Evolutionary conservation across 2,329 filamentous ascomycete genomes (phyloP).

Genomic region (Fusarium irregulare): DNA sequence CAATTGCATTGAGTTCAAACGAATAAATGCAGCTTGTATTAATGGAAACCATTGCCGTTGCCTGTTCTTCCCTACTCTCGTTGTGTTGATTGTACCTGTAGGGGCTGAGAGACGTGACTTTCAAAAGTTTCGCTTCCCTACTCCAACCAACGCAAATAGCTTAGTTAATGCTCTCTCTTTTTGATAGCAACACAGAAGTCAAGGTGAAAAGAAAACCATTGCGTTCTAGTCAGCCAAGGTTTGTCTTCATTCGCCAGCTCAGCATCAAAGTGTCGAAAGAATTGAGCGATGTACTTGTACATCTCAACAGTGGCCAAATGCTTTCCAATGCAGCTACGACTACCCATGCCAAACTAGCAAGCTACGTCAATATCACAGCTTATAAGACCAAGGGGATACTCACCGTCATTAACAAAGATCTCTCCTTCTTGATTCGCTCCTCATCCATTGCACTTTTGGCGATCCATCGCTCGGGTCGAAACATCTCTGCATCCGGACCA

Average conservation of each 20-base stretch:
- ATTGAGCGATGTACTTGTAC: conserved; percentile 23
- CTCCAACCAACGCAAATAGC: too few species aligned
- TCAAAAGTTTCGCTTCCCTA: too few species aligned
- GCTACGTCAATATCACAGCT: neutral
- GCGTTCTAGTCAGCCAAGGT: conserved; percentile 1
- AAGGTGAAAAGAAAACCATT: conserved; percentile 16
- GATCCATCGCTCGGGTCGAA: conserved; percentile 22
- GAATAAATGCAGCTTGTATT: too few species aligned
- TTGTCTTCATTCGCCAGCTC: neutral
- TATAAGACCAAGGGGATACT: neutral
- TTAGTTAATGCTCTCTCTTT: neutral
- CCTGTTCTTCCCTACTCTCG: too few species aligned
- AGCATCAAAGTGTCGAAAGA: conserved; percentile 18
- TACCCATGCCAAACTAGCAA: conserved; percentile 24
- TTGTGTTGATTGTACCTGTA: too few species aligned
- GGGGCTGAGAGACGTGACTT: too few species aligned
- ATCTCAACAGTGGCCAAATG: conserved; percentile 18
- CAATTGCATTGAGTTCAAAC: too few species aligned
- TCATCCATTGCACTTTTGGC: neutral
- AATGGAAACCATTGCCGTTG: too few species aligned
- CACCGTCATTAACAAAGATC: conserved; percentile 5
- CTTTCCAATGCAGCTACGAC: conserved; percentile 19
- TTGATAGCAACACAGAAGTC: neutral
- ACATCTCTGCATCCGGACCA: conserved; percentile 6
- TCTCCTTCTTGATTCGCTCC: conserved; percentile 12